Percentiles rank a stretch among this genome's conserved stretches.
phyloP scores from a whole-genome alignment of 2,329 filamentous ascomycete species.

The Parafenestella ontariensis region DNA sequence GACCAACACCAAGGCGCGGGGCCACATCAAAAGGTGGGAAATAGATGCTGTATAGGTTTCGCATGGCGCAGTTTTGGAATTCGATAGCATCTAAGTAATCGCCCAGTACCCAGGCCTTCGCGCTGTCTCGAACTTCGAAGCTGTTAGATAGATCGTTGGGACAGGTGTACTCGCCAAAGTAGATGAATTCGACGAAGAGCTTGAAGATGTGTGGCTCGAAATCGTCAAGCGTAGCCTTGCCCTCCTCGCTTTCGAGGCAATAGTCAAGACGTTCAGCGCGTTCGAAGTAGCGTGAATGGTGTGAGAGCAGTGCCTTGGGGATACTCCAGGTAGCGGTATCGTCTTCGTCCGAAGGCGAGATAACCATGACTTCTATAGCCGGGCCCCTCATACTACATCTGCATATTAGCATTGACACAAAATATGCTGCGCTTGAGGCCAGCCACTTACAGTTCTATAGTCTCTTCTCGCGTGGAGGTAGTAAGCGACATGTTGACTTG shows the following conservation, averaged over 20 bases:
- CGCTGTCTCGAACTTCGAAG: not conserved
- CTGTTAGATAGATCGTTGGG: not conserved
- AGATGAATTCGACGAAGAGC: slow-evolving; percentile 11
- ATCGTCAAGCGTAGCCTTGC: not conserved
- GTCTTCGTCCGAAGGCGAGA: too few relatives aligned
- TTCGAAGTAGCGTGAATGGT: too few relatives aligned
- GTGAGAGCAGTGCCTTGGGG: too few relatives aligned
- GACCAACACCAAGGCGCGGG: not conserved
- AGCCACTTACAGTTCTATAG: too few relatives aligned
- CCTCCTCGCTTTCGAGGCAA: too few relatives aligned
- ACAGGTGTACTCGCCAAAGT: slow-evolving; percentile 1
- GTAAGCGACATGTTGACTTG: too few relatives aligned
- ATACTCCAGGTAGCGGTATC: too few relatives aligned
- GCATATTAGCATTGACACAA: too few relatives aligned
- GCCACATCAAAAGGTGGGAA: not conserved
- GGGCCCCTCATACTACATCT: too few relatives aligned
- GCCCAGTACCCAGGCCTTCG: slow-evolving; percentile 15
- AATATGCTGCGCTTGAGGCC: not conserved
- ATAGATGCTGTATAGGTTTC: not conserved
- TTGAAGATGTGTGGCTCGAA: slow-evolving; percentile 7
- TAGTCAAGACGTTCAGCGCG: too few relatives aligned
- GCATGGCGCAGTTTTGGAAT: slow-evolving; percentile 9
- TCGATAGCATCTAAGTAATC: slow-evolving; percentile 10
- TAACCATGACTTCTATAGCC: not conserved
- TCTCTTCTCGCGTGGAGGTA: too few relatives aligned